phyloP scores from a whole-genome alignment of 176 grass and related monocot species.

The maize (Zea mays) region Zm-B73-REFERENCE-NAM-5.0 NC_050103.1:99601501-99602000 shows the following conservation, averaged over 20 bases:
- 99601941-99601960: neutral
- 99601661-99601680: neutral
- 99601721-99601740: slow-evolving; percentile 59
- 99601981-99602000: slow-evolving; percentile 48
- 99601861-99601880: slow-evolving; percentile 12
- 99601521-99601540: slow-evolving; percentile 35
- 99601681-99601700: slow-evolving; percentile 45
- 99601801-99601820: neutral
- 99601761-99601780: slow-evolving; percentile 34
- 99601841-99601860: neutral
- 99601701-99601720: slow-evolving; percentile 39
- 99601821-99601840: slow-evolving; percentile 40
- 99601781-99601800: neutral
- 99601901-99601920: neutral
- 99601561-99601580: slow-evolving; percentile 46
- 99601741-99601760: slow-evolving; percentile 56
- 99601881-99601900: slow-evolving; percentile 26
- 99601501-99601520: neutral
- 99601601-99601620: slow-evolving; percentile 42
- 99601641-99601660: slow-evolving; percentile 5
- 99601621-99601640: slow-evolving; percentile 46
- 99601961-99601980: slow-evolving; percentile 31
- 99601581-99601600: slow-evolving; percentile 56
- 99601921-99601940: neutral
- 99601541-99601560: slow-evolving; percentile 37